Evolutionary conservation across 83 land plant genomes (phyloP).

Genomic region (Larix sibirica): DNA sequence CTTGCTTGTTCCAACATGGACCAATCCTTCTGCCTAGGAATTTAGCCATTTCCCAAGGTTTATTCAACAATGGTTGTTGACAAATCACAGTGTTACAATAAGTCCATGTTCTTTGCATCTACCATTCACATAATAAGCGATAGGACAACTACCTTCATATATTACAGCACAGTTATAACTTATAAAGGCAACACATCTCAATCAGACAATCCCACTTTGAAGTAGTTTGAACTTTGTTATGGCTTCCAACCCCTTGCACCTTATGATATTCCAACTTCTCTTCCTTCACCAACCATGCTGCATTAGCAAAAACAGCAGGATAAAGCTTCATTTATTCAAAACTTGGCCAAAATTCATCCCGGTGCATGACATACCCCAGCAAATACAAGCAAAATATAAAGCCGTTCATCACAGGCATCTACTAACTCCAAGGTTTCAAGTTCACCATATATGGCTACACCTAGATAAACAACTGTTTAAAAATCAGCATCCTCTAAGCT

Average conservation of each 20-base stretch:
- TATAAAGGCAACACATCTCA: not conserved
- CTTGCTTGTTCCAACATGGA: too few relatives aligned
- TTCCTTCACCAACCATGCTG: not conserved
- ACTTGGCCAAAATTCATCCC: not conserved
- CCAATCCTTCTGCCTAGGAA: too few relatives aligned
- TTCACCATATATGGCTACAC: not conserved
- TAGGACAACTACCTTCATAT: not conserved
- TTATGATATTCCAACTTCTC: not conserved
- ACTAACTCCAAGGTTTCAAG: not conserved
- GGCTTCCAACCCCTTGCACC: not conserved
- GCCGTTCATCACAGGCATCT: not conserved
- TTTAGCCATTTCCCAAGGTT: too few relatives aligned
- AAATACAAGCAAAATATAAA: not conserved
- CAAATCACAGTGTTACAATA: too few relatives aligned
- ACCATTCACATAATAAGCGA: not conserved
- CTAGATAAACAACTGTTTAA: not conserved
- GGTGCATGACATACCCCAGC: not conserved
- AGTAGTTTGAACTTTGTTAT: not conserved
- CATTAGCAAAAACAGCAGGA: not conserved
- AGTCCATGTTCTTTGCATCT: not conserved
- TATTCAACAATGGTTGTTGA: too few relatives aligned
- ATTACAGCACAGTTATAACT: not conserved
- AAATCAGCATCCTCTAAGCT: not conserved
- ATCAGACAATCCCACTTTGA: not conserved
- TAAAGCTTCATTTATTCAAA: not conserved